Evolutionary conservation across 2,329 filamentous ascomycete species (phyloP).

Genomic region (Venturia oleaginea): DNA sequence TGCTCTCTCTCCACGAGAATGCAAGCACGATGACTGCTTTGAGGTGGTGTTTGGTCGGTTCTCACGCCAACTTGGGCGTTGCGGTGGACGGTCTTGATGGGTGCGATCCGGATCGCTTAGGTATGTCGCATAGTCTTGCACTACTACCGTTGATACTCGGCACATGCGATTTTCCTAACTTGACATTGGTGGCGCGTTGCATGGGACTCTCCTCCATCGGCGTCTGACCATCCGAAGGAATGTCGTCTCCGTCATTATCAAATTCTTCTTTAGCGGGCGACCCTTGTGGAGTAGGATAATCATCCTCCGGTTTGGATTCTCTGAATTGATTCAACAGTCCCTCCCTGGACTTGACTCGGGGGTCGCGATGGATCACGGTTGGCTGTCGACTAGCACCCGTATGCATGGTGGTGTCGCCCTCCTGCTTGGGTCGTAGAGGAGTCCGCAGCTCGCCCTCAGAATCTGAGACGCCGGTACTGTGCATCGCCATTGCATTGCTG

Average conservation of each 20-base stretch:
- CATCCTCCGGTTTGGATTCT: slow-evolving; percentile 25
- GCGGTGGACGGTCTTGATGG: not conserved
- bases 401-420: slow-evolving; percentile 39
- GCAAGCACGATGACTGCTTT: not conserved
- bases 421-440: slow-evolving; percentile 14
- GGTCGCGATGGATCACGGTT: slow-evolving; percentile 51
- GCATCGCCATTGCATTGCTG: slow-evolving; percentile 33
- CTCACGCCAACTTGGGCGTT: not conserved
- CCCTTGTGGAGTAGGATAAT: slow-evolving; percentile 16
- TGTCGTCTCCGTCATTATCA: not conserved
- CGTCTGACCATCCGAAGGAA: slow-evolving; percentile 14
- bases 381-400: slow-evolving; percentile 47
- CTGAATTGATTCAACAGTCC: slow-evolving; percentile 47
- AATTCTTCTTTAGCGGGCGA: slow-evolving; percentile 19
- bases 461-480: slow-evolving; percentile 26
- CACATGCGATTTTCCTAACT: slow-evolving; percentile 55
- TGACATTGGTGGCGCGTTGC: slow-evolving; percentile 62
- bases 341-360: slow-evolving; percentile 52
- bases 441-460: slow-evolving; percentile 19
- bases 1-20: not conserved
- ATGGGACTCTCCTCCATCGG: slow-evolving; percentile 22
- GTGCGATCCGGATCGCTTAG: slow-evolving; percentile 22
- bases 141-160: slow-evolving; percentile 70
- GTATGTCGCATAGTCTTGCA: slow-evolving; percentile 63
- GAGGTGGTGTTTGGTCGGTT: not conserved